phyloP scores from a whole-genome alignment of 495 filamentous ascomycete species.

The Chaetomium tenue region DNA sequence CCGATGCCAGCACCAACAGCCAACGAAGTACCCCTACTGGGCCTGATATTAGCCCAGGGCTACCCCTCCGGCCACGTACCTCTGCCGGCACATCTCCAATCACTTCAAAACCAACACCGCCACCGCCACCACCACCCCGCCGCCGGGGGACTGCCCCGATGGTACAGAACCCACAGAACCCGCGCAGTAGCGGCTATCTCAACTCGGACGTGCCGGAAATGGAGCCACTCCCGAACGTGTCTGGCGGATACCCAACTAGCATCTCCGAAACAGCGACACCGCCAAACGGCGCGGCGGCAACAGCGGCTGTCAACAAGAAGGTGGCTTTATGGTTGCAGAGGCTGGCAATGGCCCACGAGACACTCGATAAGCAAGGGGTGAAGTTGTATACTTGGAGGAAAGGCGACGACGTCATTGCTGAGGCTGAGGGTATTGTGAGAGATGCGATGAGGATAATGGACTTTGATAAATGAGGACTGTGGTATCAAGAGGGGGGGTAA shows the following conservation, averaged over 20 bases:
- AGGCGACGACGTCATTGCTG: slow-evolving; percentile 68
- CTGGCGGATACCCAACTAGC: not conserved
- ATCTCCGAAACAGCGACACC: not conserved
- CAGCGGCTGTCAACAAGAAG: slow-evolving; percentile 61
- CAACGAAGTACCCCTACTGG: slow-evolving; percentile 1
- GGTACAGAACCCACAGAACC: slow-evolving; percentile 4
- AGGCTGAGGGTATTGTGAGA: slow-evolving; percentile 51
- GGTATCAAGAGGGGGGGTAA: slow-evolving; percentile 9
- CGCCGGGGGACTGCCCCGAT: slow-evolving; percentile 38
- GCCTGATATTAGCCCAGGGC: not conserved
- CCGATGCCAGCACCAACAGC: slow-evolving; percentile 21
- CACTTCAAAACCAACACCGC: slow-evolving; percentile 28
- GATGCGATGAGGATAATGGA: slow-evolving; percentile 42
- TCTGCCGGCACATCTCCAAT: slow-evolving; percentile 9
- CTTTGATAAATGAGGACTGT: not conserved
- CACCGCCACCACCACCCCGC: slow-evolving; percentile 45
- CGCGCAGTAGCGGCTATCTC: not conserved
- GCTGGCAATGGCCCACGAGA: slow-evolving; percentile 70
- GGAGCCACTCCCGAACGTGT: slow-evolving; percentile 27
- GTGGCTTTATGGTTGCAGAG: slow-evolving; percentile 79
- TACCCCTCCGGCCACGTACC: slow-evolving; percentile 14
- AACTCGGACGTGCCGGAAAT: slow-evolving; percentile 31
- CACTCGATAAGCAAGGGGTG: slow-evolving; percentile 67
- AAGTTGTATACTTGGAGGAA: slow-evolving; percentile 78
- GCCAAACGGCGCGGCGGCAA: slow-evolving; percentile 14